These are phyloP conservation scores for Trichoderma lentiforme DNA, from an alignment of 2,329 filamentous ascomycete species.

Conservation along the genomic window DNA sequence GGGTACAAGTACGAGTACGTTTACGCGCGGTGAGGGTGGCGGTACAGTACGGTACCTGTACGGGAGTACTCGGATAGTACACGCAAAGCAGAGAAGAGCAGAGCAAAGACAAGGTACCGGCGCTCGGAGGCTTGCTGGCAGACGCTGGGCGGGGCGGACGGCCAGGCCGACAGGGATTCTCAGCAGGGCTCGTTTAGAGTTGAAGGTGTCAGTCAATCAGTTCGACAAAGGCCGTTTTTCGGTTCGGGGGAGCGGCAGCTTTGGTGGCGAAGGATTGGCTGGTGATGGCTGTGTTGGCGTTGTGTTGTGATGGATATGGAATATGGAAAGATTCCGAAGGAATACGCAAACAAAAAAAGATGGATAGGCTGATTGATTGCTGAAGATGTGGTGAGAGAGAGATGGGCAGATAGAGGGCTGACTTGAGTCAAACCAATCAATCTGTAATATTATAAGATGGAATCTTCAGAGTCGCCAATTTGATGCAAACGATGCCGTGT, in stretches of 20 bases:
- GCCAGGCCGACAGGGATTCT: conserved; percentile 25
- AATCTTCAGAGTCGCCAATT: neutral
- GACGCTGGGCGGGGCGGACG: conserved; percentile 19
- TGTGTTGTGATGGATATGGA: neutral
- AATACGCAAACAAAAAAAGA: neutral
- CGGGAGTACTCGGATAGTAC: neutral
- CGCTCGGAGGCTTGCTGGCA: neutral
- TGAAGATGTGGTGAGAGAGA: neutral
- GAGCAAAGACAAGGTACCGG: neutral
- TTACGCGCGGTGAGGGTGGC: conserved; percentile 13
- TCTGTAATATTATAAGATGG: neutral
- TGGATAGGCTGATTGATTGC: neutral
- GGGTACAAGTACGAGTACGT: neutral
- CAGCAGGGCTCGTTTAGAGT: conserved; percentile 24
- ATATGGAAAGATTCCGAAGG: neutral
- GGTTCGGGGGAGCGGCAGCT: neutral
- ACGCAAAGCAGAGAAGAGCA: neutral
- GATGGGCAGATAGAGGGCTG: neutral
- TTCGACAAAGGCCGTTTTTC: neutral
- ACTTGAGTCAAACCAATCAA: neutral
- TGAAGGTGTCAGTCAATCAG: conserved; percentile 3
- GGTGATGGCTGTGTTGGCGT: neutral
- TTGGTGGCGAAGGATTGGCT: conserved; percentile 13
- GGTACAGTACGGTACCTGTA: neutral
- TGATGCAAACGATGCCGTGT: neutral